phyloP scores from a whole-genome alignment of 2,329 filamentous ascomycete species.

The Epichloe glyceriae region DNA sequence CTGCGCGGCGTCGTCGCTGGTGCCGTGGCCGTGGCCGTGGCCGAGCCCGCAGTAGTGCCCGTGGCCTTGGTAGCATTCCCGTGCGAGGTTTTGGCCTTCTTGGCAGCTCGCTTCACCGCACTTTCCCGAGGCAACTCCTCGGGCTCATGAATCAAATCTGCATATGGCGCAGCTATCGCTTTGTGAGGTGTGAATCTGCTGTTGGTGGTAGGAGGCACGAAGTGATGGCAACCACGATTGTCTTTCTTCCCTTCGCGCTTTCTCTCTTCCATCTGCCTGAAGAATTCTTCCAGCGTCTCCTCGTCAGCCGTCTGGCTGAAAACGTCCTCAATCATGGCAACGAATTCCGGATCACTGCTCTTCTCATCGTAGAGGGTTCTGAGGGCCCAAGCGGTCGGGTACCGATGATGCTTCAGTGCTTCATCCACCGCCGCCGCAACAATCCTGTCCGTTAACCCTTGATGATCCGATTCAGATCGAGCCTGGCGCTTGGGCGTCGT shows the following conservation, averaged over 20 bases:
- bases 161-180: slow-evolving; percentile 37
- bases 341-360: slow-evolving; percentile 34
- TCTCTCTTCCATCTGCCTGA: slow-evolving; percentile 35
- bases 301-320: slow-evolving; percentile 43
- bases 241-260: slow-evolving; percentile 45
- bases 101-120: slow-evolving; percentile 18
- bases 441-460: slow-evolving; percentile 36
- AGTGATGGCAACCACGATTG: slow-evolving; percentile 39
- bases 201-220: slow-evolving; percentile 34
- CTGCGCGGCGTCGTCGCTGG: slow-evolving; percentile 2
- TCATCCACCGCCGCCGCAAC: slow-evolving; percentile 46
- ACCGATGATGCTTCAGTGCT: slow-evolving; percentile 42
- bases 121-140: slow-evolving; percentile 1
- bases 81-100: slow-evolving; percentile 24
- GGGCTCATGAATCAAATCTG: slow-evolving; percentile 25
- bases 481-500: slow-evolving; percentile 9
- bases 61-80: background rate
- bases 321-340: slow-evolving; percentile 44
- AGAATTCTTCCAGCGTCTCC: slow-evolving; percentile 38
- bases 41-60: background rate
- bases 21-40: background rate
- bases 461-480: slow-evolving; percentile 20
- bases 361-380: slow-evolving; percentile 48
- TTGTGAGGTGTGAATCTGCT: slow-evolving; percentile 29
- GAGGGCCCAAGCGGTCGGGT: slow-evolving; percentile 49